A percentile compares a stretch with the other conserved stretches of the same genome.
phyloP scores from a whole-genome alignment of 768 basidiomycete species.

The Naganishia vishniacii region DNA sequence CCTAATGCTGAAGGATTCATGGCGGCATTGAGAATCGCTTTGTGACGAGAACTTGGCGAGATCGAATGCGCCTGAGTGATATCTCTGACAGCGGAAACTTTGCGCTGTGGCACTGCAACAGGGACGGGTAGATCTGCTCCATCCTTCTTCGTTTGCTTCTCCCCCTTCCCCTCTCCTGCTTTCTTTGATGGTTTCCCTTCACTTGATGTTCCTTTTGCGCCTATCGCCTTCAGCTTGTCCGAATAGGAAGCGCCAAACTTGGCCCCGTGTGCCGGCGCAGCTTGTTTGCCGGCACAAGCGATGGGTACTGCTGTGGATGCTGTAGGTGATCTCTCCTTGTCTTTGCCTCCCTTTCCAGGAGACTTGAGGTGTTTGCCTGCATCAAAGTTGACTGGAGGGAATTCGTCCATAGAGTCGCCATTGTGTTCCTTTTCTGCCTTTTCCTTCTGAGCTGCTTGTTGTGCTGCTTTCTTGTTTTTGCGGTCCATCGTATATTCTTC shows the following conservation, averaged over 20 bases:
- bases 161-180: not conserved
- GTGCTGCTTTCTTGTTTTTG: slow-evolving; percentile 71
- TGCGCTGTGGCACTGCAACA: slow-evolving; percentile 5
- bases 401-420: slow-evolving; percentile 17
- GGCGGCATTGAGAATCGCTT: slow-evolving; percentile 7
- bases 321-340: not conserved
- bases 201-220: not conserved
- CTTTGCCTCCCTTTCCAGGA: slow-evolving; percentile 3
- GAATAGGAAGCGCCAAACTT: slow-evolving; percentile 11
- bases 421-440: slow-evolving; percentile 21
- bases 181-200: not conserved
- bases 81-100: slow-evolving; percentile 6
- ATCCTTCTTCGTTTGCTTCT: not conserved
- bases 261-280: not conserved
- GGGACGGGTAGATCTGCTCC: not conserved
- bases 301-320: slow-evolving; percentile 12
- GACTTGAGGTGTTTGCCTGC: slow-evolving; percentile 3
- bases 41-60: slow-evolving; percentile 49
- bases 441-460: slow-evolving; percentile 30
- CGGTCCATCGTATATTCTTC: slow-evolving; percentile 92
- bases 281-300: not conserved
- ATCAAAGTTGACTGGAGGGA: slow-evolving; percentile 14
- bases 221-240: slow-evolving; percentile 12
- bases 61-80: slow-evolving; percentile 53
- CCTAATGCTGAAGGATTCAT: not conserved